A percentile compares a stretch with the other conserved stretches of the same genome.
These are phyloP conservation scores for Plasmodium blacklocki DNA, from an alignment of 169 alveolate genomes.

Conservation along the genomic window DNA sequence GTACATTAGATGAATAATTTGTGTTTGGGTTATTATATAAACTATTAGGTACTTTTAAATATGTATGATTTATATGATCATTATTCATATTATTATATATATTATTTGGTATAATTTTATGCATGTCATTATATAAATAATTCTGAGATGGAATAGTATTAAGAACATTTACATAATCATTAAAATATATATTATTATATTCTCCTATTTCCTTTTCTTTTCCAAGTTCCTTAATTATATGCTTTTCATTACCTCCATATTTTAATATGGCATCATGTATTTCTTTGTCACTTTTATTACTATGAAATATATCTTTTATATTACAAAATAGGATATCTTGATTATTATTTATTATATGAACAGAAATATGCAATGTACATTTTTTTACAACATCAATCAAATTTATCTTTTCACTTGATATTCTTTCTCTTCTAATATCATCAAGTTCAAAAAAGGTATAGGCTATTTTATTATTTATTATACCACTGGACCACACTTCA, in stretches of 20 bases:
- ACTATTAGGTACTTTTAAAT: background rate
- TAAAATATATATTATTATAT: background rate
- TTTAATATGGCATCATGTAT: slow-evolving; percentile 23
- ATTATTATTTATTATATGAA: slow-evolving; percentile 22
- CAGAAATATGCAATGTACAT: slow-evolving; percentile 36
- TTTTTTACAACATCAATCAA: slow-evolving; percentile 33
- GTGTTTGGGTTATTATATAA: background rate
- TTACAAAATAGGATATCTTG: slow-evolving; percentile 37
- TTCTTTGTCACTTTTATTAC: slow-evolving; percentile 8
- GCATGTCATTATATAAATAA: background rate
- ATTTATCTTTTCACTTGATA: slow-evolving; percentile 24
- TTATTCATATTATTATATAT: background rate
- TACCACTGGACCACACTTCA: slow-evolving; percentile 32
- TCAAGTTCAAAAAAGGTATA: slow-evolving; percentile 45
- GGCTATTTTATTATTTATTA: slow-evolving; percentile 44
- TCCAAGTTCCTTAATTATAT: background rate
- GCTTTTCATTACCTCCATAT: slow-evolving; percentile 2
- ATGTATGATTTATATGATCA: background rate
- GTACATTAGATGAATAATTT: background rate
- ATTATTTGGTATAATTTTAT: background rate
- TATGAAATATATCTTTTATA: slow-evolving; percentile 26
- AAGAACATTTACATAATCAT: background rate
- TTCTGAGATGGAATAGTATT: background rate
- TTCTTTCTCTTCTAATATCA: slow-evolving; percentile 33
- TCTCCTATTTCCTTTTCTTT: background rate